Percentiles rank a stretch among this genome's conserved stretches.
Evolutionary conservation across 768 basidiomycete species (phyloP).

Genomic region (Cytidiella melzeri): DNA sequence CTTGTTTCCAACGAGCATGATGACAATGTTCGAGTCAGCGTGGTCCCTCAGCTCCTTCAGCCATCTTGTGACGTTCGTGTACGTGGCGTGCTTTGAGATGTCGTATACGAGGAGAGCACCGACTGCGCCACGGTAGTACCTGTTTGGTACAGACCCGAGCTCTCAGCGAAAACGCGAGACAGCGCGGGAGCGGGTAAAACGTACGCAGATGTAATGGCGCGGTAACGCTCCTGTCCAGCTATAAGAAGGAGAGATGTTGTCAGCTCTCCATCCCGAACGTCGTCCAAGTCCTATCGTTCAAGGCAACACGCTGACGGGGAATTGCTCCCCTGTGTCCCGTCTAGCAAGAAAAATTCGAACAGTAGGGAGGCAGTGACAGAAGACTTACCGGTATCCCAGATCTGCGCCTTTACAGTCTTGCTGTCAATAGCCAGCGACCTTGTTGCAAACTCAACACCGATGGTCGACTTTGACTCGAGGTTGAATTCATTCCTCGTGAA

Average conservation of each 20-base stretch:
- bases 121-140: constrained; percentile 96
- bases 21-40: constrained; percentile 88
- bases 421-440: constrained; percentile 92
- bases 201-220: constrained; percentile 95
- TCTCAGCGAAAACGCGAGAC: background rate
- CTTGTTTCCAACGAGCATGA: constrained; percentile 98
- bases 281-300: too few relatives aligned
- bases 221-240: constrained; percentile 97
- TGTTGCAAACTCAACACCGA: constrained; percentile 98
- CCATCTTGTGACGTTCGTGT: constrained; percentile 92
- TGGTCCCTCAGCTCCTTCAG: constrained; percentile 96
- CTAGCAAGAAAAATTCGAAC: constrained; percentile 1
- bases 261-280: too few relatives aligned
- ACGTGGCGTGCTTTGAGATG: constrained; percentile 91
- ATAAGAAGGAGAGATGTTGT: constrained; percentile 8
- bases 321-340: background rate
- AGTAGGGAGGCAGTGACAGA: background rate
- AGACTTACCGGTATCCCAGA: constrained; percentile 94
- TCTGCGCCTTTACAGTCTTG: constrained; percentile 96
- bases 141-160: constrained; percentile 24
- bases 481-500: constrained; percentile 99
- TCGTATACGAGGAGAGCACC: constrained; percentile 92
- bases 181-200: constrained; percentile 23
- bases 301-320: too few relatives aligned
- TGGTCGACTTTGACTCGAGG: constrained; percentile 97